These are phyloP conservation scores for Ophiostoma piceae DNA, from an alignment of 2,329 filamentous ascomycete species.

Conservation along the genomic window DNA sequence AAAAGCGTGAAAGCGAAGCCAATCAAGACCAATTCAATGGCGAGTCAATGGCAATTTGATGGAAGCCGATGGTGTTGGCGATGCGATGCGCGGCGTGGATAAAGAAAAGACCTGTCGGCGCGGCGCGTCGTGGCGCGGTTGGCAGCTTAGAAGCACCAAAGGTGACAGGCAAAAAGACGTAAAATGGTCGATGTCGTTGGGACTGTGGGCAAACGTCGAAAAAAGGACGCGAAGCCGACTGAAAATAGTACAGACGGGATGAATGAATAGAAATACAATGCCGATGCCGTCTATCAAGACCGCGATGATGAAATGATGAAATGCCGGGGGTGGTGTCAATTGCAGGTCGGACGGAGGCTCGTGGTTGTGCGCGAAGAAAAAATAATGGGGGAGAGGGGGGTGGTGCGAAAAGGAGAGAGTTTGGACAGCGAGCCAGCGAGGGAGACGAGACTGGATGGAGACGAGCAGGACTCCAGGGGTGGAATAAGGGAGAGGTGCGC, in stretches of 20 bases:
- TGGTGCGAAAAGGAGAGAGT: conserved; percentile 16
- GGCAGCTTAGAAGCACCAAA: background rate
- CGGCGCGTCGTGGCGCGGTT: conserved; percentile 23
- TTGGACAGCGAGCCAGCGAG: background rate
- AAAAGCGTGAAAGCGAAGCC: background rate
- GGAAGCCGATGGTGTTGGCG: background rate
- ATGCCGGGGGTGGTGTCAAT: conserved; percentile 7
- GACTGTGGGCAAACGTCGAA: background rate
- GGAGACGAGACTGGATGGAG: conserved; percentile 1
- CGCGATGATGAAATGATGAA: conserved; percentile 7
- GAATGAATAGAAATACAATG: background rate
- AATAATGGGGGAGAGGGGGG: conserved; percentile 19
- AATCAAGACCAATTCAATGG: conserved; percentile 1
- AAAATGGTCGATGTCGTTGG: background rate
- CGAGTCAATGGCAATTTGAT: background rate
- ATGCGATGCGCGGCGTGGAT: conserved; percentile 14
- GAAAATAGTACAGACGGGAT: background rate
- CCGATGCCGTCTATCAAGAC: conserved; percentile 7
- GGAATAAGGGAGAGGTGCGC: conserved; percentile 1
- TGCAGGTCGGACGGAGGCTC: conserved; percentile 15
- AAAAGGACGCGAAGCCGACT: background rate
- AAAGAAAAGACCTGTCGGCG: background rate
- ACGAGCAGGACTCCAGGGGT: conserved; percentile 5
- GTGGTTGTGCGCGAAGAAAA: conserved; percentile 12
- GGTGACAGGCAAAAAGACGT: background rate